A percentile compares a stretch with the other conserved stretches of the same genome.
phyloP scores from a whole-genome alignment of 176 grass and related monocot species.

The Phoenix roebelenii region DNA sequence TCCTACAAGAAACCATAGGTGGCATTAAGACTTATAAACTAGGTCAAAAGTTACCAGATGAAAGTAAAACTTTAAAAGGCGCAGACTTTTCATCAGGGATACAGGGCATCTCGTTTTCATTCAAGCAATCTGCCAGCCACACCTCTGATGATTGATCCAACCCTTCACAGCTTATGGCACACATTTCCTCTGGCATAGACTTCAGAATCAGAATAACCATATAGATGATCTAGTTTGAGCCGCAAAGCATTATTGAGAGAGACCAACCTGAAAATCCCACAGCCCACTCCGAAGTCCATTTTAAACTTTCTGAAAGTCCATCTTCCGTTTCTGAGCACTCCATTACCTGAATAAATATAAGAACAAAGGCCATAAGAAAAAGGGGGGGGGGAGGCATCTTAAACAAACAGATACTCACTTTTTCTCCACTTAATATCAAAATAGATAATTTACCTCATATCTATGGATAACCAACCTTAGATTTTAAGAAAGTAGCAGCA shows the following conservation, averaged over 20 bases:
- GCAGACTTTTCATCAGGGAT: constrained; percentile 44
- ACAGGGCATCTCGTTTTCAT: constrained; percentile 17
- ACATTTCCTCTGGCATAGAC: constrained; percentile 11
- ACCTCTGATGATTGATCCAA: constrained; percentile 10
- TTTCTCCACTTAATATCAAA: neutral
- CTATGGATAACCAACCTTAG: constrained; percentile 8
- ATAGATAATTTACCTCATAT: constrained; percentile 3
- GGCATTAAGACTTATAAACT: constrained; percentile 4
- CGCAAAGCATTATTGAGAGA: neutral
- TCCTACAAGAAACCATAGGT: constrained; percentile 35
- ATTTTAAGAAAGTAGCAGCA: constrained; percentile 19
- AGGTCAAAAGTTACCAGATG: neutral
- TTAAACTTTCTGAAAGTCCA: constrained; percentile 47
- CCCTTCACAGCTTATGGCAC: constrained; percentile 4
- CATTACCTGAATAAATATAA: constrained; percentile 32
- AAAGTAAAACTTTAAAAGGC: neutral
- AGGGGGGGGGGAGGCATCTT: too few species aligned
- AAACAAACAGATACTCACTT: too few species aligned
- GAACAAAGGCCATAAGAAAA: neutral
- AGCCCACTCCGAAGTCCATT: constrained; percentile 31
- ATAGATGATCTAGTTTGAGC: neutral
- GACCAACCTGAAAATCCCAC: constrained; percentile 51
- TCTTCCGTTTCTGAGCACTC: constrained; percentile 45
- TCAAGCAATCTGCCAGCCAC: constrained; percentile 15
- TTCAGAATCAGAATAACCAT: constrained; percentile 20